Percentiles rank a stretch among this genome's conserved stretches.
Evolutionary conservation across 495 filamentous ascomycete species (phyloP).

Genomic region (Aspergillus campestris): DNA sequence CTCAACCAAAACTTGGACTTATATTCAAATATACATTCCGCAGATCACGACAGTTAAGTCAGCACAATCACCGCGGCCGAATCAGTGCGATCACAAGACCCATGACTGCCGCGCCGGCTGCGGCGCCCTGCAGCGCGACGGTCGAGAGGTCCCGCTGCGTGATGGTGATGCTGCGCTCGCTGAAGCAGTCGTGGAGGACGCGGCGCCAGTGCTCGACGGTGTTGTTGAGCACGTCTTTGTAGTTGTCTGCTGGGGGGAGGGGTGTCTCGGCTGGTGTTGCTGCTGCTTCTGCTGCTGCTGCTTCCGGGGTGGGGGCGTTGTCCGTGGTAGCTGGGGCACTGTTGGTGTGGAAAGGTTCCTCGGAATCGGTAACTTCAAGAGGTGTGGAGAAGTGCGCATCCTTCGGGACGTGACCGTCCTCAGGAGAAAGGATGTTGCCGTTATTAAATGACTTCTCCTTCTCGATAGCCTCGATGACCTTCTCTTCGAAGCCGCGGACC

Average conservation of each 20-base stretch:
- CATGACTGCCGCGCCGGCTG: constrained; percentile 59
- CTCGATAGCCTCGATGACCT: constrained; percentile 75
- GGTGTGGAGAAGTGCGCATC: background rate
- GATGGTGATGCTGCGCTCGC: constrained; percentile 57
- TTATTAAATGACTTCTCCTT: constrained; percentile 47
- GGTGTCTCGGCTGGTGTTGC: background rate
- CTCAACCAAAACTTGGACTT: background rate
- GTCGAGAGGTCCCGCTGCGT: constrained; percentile 68
- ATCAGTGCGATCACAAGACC: constrained; percentile 52
- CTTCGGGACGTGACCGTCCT: constrained; percentile 1
- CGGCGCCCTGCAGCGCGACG: constrained; percentile 61
- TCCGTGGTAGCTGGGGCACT: too few species aligned
- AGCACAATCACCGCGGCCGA: constrained; percentile 32
- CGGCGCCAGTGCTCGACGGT: constrained; percentile 43
- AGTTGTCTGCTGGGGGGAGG: too few species aligned
- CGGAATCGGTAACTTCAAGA: too few species aligned
- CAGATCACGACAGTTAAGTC: background rate
- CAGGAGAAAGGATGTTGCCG: constrained; percentile 7
- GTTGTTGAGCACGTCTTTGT: background rate
- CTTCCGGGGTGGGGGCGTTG: too few species aligned
- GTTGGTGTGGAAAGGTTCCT: too few species aligned
- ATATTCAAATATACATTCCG: background rate
- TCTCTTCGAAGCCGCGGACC: constrained; percentile 67
- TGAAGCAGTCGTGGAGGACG: constrained; percentile 47
- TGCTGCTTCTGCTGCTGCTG: constrained; percentile 1